A percentile compares a stretch with the other conserved stretches of the same genome.
Evolutionary conservation across 2,329 filamentous ascomycete species (phyloP).

Genomic region (Exophiala mesophila): DNA sequence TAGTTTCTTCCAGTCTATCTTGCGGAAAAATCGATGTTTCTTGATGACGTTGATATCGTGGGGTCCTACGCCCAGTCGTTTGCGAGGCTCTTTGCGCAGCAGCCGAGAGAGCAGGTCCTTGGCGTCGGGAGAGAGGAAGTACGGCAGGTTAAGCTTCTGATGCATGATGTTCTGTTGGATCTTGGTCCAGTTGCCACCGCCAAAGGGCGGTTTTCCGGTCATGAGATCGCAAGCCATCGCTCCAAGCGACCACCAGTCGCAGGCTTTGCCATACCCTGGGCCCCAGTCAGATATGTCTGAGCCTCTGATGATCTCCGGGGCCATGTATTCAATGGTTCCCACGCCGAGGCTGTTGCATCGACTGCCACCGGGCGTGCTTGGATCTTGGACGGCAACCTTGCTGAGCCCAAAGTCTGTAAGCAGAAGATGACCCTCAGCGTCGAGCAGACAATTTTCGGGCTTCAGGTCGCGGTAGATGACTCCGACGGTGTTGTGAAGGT

Average conservation of each 20-base stretch:
- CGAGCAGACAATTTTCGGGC: constrained; percentile 93
- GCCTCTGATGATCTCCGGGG: constrained; percentile 84
- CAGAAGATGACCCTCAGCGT: constrained; percentile 84
- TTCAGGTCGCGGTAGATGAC: constrained; percentile 97
- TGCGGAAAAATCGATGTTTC: constrained; percentile 91
- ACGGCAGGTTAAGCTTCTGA: constrained; percentile 82
- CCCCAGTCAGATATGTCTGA: constrained; percentile 47
- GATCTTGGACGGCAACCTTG: constrained; percentile 78
- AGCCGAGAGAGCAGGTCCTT: constrained; percentile 90
- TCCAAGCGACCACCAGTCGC: constrained; percentile 98
- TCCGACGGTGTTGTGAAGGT: constrained; percentile 85
- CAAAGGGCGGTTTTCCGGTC: constrained; percentile 87
- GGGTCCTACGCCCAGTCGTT: constrained; percentile 83
- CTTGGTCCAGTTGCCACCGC: constrained; percentile 85
- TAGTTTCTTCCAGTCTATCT: constrained; percentile 89
- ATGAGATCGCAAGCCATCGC: constrained; percentile 88
- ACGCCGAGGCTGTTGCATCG: constrained; percentile 77
- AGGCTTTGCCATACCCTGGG: constrained; percentile 72
- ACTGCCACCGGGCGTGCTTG: constrained; percentile 48
- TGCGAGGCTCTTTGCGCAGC: constrained; percentile 84
- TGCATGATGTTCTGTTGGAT: constrained; percentile 94
- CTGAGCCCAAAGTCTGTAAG: constrained; percentile 95
- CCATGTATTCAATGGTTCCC: constrained; percentile 98
- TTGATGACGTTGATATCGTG: constrained; percentile 84
- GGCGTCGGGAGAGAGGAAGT: constrained; percentile 84